Conservation (phyloP, 2,329 filamentous ascomycete genomes). For the Trichoderma sp. region DNA sequence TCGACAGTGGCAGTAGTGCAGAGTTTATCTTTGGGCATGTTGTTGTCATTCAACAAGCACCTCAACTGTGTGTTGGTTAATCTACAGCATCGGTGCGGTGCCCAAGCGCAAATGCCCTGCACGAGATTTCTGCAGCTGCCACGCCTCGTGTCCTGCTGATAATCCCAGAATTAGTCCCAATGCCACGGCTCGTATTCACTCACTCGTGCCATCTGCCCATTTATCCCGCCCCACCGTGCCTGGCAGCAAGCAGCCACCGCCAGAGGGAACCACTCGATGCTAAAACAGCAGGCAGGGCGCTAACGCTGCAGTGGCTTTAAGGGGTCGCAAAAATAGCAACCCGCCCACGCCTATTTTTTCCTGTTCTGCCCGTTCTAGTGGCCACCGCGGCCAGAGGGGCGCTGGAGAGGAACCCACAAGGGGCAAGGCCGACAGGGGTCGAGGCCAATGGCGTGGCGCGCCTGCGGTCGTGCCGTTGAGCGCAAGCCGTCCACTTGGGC, state of each 20-base stretch:
- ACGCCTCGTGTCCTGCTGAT: background rate
- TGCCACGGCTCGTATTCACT: constrained; percentile 20
- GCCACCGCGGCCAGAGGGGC: background rate
- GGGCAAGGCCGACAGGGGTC: constrained; percentile 10
- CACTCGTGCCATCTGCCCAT: background rate
- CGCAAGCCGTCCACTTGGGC: background rate
- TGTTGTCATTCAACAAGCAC: too few relatives aligned
- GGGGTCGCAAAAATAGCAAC: constrained; percentile 27
- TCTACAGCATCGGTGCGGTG: background rate
- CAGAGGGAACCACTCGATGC: constrained; percentile 5
- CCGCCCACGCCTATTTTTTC: background rate
- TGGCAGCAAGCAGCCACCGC: constrained; percentile 22
- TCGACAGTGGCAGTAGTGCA: background rate
- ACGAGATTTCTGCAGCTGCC: background rate
- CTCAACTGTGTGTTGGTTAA: background rate
- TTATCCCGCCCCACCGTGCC: constrained; percentile 20
- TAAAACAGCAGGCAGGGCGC: constrained; percentile 15
- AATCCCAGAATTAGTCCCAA: background rate
- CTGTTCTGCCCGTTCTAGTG: background rate
- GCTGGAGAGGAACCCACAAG: constrained; percentile 7
- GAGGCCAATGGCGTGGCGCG: background rate
- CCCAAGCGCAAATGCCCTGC: background rate
- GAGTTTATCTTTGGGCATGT: background rate
- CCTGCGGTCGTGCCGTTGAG: background rate
- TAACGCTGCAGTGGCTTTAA: constrained; percentile 28